Conservation (phyloP, 768 basidiomycete genomes). For the Solioccasus polychromus region DNA sequence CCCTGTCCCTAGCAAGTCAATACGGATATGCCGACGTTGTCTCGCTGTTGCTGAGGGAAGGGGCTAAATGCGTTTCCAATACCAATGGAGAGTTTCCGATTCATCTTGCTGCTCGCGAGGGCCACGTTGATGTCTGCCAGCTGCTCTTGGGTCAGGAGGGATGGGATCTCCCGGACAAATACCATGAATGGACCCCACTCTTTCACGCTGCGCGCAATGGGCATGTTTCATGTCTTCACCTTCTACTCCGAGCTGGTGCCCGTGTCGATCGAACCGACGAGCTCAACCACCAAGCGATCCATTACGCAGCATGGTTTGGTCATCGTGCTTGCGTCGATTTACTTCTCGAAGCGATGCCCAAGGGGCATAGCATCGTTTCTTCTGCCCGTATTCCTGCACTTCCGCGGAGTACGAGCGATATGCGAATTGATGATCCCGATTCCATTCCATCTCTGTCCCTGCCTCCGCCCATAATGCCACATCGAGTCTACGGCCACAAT, state of each 20-base stretch:
- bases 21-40: conserved; percentile 85
- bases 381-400: conserved; percentile 18
- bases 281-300: conserved; percentile 76
- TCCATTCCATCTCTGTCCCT: conserved; percentile 92
- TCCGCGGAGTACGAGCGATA: conserved; percentile 28
- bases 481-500: conserved; percentile 96
- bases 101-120: conserved; percentile 92
- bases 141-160: conserved; percentile 71
- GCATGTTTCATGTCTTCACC: conserved; percentile 63
- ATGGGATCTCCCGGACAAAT: conserved; percentile 90
- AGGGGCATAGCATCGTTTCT: conserved; percentile 13
- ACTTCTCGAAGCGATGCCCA: conserved; percentile 45
- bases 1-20: conserved; percentile 88
- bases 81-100: conserved; percentile 97
- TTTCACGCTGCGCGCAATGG: conserved; percentile 94
- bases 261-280: conserved; percentile 81
- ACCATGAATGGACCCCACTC: conserved; percentile 97
- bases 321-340: conserved; percentile 66
- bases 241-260: conserved; percentile 79
- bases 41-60: conserved; percentile 68
- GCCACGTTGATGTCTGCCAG: conserved; percentile 81
- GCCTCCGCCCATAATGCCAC: conserved; percentile 97
- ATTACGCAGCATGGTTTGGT: conserved; percentile 97
- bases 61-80: conserved; percentile 78
- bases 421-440: conserved; percentile 72